Conservation (phyloP, 148 eudicot genomes). For the Cornus controversa region DNA sequence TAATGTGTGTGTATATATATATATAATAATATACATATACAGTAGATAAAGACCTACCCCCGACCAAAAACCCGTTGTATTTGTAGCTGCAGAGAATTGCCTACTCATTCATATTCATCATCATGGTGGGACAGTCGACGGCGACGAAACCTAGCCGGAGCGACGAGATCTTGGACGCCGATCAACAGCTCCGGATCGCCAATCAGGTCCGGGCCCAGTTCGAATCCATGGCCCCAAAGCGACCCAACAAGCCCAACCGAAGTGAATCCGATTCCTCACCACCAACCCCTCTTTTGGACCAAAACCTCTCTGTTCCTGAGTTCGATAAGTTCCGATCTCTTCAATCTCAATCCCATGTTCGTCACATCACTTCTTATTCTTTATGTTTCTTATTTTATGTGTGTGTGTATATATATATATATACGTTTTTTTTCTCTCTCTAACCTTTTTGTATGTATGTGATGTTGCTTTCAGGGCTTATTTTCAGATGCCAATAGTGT, state of each 20-base stretch:
- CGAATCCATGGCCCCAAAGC: conserved; percentile 51
- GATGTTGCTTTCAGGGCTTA: conserved; percentile 15
- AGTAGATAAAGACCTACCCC: background rate
- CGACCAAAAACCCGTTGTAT: background rate
- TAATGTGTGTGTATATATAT: background rate
- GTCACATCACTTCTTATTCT: background rate
- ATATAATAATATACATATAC: no score
- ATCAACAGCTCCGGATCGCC: conserved; percentile 45
- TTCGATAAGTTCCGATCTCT: conserved; percentile 52
- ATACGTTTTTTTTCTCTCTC: background rate
- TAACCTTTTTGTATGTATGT: background rate
- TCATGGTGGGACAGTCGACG: conserved; percentile 26
- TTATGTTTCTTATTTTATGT: background rate
- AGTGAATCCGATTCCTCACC: conserved; percentile 56
- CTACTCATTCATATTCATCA: background rate
- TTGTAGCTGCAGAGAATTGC: no score
- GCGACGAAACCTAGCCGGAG: conserved; percentile 69
- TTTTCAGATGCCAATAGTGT: conserved; percentile 18
- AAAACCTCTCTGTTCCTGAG: conserved; percentile 39
- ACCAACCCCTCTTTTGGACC: conserved; percentile 1
- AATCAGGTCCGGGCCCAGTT: conserved; percentile 39
- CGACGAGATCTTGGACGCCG: conserved; percentile 55
- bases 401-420: no score
- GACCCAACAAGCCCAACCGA: conserved; percentile 59
- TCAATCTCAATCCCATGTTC: conserved; percentile 42